Evolutionary conservation across 768 basidiomycete genomes (phyloP).

Genomic region (Amanita fuliginea): DNA sequence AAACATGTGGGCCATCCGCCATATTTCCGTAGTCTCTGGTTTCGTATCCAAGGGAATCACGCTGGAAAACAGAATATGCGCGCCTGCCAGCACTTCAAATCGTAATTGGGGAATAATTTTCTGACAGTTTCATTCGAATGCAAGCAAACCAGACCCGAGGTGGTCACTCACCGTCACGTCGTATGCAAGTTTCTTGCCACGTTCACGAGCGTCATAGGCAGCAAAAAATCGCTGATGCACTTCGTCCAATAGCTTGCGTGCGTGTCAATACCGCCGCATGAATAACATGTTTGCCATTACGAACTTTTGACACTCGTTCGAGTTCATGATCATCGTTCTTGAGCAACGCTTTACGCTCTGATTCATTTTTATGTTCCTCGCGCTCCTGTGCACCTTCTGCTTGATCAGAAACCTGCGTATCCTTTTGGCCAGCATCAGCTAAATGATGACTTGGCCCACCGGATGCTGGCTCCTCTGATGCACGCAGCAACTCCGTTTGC

Average conservation of each 20-base stretch:
- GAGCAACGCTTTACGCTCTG: slow-evolving; percentile 57
- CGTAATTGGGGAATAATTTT: slow-evolving; percentile 80
- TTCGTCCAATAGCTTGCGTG: slow-evolving; percentile 59
- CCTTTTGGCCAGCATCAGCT: slow-evolving; percentile 6
- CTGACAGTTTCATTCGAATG: slow-evolving; percentile 26
- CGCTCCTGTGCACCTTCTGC: slow-evolving; percentile 12
- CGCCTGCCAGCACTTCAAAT: slow-evolving; percentile 60
- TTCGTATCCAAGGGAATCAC: slow-evolving; percentile 84
- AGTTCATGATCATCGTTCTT: slow-evolving; percentile 86
- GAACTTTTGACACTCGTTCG: slow-evolving; percentile 60
- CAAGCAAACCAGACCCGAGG: slow-evolving; percentile 3
- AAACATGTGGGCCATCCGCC: slow-evolving; percentile 79
- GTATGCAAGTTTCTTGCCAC: slow-evolving; percentile 18
- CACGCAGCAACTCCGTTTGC: slow-evolving; percentile 41
- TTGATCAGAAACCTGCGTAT: slow-evolving; percentile 4
- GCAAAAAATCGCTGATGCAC: slow-evolving; percentile 72
- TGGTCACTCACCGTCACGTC: slow-evolving; percentile 68
- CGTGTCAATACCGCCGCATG: not conserved
- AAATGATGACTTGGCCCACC: slow-evolving; percentile 8
- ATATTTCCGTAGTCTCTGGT: slow-evolving; percentile 74
- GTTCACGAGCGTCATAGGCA: slow-evolving; percentile 40
- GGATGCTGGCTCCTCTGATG: slow-evolving; percentile 39
- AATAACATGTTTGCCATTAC: slow-evolving; percentile 10
- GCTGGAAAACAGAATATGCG: slow-evolving; percentile 86
- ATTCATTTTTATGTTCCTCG: slow-evolving; percentile 1